Evolutionary conservation across 2,329 filamentous ascomycete genomes (phyloP).

Genomic region (Nemania diffusa): DNA sequence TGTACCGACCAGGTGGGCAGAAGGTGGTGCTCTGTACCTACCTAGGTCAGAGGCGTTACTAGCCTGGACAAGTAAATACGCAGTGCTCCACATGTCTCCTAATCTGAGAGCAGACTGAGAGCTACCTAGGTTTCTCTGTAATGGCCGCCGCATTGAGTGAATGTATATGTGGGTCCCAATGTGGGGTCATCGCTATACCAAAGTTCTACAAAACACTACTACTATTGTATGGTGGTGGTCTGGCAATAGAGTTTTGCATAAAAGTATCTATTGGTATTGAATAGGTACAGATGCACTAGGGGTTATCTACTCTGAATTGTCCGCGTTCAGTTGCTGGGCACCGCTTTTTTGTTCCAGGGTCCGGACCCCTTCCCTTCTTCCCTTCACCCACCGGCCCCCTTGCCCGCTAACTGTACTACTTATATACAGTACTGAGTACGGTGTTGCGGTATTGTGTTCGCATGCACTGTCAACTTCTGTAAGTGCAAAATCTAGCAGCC

Average conservation of each 20-base stretch:
- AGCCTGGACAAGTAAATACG: neutral
- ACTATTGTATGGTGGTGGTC: neutral
- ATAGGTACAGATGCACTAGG: neutral
- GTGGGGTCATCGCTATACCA: neutral
- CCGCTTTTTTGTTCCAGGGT: conserved; percentile 6
- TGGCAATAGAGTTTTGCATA: neutral
- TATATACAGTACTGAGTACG: neutral
- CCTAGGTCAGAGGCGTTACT: neutral
- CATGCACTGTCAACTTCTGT: conserved; percentile 2
- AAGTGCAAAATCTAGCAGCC: conserved; percentile 4
- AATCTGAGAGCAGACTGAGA: neutral
- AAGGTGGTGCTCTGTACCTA: neutral
- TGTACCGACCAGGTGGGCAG: neutral
- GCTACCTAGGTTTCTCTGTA: conserved; percentile 14
- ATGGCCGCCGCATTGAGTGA: conserved; percentile 31
- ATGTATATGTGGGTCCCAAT: neutral
- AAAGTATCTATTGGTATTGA: neutral
- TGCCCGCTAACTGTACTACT: neutral
- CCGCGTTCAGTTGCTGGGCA: neutral
- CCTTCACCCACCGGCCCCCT: conserved; percentile 3
- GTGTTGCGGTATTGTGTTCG: neutral
- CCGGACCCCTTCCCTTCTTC: neutral
- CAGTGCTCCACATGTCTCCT: neutral
- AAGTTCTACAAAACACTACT: neutral
- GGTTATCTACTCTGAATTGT: neutral